phyloP scores from a whole-genome alignment of 1,284 basidiomycete genomes.

The Naganishia cerealis region DNA sequence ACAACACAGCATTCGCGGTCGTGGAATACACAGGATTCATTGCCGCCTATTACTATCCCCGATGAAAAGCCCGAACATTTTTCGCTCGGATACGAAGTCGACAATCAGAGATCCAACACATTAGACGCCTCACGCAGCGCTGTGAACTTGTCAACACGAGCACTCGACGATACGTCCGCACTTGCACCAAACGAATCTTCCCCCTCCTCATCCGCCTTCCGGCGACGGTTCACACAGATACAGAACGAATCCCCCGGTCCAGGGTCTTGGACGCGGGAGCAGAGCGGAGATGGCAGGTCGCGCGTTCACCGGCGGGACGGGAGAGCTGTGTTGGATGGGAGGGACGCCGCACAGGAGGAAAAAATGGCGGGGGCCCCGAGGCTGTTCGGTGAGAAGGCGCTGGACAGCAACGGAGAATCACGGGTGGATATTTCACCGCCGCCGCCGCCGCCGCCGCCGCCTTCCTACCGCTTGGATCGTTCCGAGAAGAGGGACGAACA shows the following conservation, averaged over 20 bases:
- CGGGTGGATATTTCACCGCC: too few relatives aligned
- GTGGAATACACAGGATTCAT: neutral
- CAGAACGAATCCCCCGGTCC: neutral
- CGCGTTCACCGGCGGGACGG: too few relatives aligned
- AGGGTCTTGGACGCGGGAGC: neutral
- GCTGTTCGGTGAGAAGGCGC: neutral
- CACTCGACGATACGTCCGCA: neutral
- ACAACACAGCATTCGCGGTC: neutral
- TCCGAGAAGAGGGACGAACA: neutral
- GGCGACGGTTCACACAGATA: constrained; percentile 7
- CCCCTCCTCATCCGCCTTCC: neutral
- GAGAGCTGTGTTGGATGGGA: neutral
- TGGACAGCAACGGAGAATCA: neutral
- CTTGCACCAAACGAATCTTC: neutral
- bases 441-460: neutral
- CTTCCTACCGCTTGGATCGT: neutral
- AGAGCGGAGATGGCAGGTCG: neutral
- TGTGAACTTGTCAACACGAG: neutral
- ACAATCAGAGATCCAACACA: neutral
- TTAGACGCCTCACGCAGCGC: neutral
- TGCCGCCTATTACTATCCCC: neutral
- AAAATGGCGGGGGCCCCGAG: neutral
- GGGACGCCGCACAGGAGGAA: neutral
- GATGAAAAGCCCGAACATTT: neutral
- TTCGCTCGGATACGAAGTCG: neutral